A percentile compares a stretch with the other conserved stretches of the same genome.
Conservation (phyloP, 2,329 filamentous ascomycete genomes). For the Trematosphaeria pertusa region DNA sequence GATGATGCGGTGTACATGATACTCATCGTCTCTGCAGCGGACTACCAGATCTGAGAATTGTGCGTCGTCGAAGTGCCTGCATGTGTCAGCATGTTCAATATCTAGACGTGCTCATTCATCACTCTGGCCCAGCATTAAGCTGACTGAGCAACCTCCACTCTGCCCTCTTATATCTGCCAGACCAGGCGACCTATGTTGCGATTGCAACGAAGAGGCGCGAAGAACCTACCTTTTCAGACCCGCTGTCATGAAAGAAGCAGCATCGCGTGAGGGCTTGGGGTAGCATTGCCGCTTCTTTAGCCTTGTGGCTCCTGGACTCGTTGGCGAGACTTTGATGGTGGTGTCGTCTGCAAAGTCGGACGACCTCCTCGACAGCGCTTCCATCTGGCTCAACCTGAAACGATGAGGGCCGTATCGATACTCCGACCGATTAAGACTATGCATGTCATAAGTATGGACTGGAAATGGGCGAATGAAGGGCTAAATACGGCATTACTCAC, state of each 20-base stretch:
- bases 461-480: slow-evolving; percentile 8
- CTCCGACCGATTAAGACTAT: slow-evolving; percentile 20
- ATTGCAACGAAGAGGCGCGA: not conserved
- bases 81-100: not conserved
- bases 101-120: not conserved
- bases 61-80: slow-evolving; percentile 18
- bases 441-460: slow-evolving; percentile 16
- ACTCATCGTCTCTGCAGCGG: slow-evolving; percentile 34
- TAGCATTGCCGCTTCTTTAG: slow-evolving; percentile 10
- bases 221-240: slow-evolving; percentile 11
- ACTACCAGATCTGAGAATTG: slow-evolving; percentile 38
- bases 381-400: slow-evolving; percentile 19
- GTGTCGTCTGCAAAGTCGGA: slow-evolving; percentile 14
- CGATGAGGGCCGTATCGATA: slow-evolving; percentile 12
- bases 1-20: slow-evolving; percentile 38
- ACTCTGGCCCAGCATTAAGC: too few species aligned
- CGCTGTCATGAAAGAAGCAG: slow-evolving; percentile 10
- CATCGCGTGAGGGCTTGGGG: slow-evolving; percentile 1
- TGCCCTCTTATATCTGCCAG: too few species aligned
- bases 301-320: not conserved
- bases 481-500: slow-evolving; percentile 17
- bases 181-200: too few species aligned
- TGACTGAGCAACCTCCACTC: too few species aligned
- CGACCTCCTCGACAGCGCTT: slow-evolving; percentile 10
- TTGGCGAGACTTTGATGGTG: slow-evolving; percentile 10